phyloP scores from a whole-genome alignment of 495 filamentous ascomycete species.

The Tuber microsphaerosporum region DNA sequence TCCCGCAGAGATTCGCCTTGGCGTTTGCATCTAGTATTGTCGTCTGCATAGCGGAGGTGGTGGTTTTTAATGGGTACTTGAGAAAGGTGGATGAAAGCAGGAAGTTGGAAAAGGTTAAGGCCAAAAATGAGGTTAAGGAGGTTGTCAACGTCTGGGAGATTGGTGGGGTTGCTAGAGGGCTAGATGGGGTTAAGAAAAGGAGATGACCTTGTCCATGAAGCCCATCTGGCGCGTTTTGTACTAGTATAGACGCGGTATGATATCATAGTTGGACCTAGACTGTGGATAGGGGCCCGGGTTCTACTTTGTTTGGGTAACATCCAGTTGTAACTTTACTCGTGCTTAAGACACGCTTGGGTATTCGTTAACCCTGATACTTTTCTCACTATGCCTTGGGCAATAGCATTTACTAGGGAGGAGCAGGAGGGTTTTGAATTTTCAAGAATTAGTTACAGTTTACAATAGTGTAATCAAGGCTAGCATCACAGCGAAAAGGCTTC shows the following conservation, averaged over 20 bases:
- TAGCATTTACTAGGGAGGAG: neutral
- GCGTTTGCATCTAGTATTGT: conserved; percentile 61
- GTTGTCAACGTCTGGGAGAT: conserved; percentile 38
- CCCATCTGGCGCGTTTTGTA: neutral
- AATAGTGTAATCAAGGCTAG: neutral
- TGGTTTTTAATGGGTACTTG: conserved; percentile 79
- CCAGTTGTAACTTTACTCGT: neutral
- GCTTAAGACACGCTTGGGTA: neutral
- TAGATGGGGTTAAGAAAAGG: neutral
- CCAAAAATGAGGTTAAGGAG: conserved; percentile 59
- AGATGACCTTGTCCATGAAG: neutral
- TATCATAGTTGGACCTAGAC: neutral
- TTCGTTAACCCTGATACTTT: neutral
- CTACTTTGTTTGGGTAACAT: neutral
- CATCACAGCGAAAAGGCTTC: neutral
- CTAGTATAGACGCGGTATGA: neutral
- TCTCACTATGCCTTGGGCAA: neutral
- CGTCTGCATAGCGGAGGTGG: conserved; percentile 79
- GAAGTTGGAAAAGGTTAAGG: conserved; percentile 53
- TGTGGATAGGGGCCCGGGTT: neutral
- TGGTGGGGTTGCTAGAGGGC: neutral
- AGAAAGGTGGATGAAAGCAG: conserved; percentile 68
- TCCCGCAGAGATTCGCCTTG: conserved; percentile 59
- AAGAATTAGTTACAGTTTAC: neutral
- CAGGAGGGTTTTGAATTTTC: neutral